Evolutionary conservation across 1,139 yeast species (phyloP).

Genomic region (Candida pseudoviswanathii): DNA sequence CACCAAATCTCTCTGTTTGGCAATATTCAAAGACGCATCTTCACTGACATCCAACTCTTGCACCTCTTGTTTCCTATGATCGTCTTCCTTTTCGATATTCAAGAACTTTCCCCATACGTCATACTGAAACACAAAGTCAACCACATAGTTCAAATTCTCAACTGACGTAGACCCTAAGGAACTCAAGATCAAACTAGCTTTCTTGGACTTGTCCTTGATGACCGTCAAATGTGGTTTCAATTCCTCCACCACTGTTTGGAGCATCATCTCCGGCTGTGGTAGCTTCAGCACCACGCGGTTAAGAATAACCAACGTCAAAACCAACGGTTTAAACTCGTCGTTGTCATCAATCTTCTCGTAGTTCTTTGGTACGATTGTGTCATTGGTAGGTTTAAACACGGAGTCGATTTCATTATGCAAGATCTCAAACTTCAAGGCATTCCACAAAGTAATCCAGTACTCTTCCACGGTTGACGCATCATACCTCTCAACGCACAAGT

Average conservation of each 20-base stretch:
- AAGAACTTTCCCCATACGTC: slow-evolving; percentile 44
- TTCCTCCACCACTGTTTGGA: slow-evolving; percentile 54
- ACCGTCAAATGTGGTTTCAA: slow-evolving; percentile 54
- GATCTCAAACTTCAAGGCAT: slow-evolving; percentile 83
- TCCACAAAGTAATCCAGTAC: slow-evolving; percentile 81
- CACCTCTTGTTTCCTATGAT: slow-evolving; percentile 22
- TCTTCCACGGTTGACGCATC: slow-evolving; percentile 47
- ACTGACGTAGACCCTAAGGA: slow-evolving; percentile 47
- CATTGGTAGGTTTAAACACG: slow-evolving; percentile 29
- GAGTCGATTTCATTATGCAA: slow-evolving; percentile 63
- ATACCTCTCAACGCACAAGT: slow-evolving; percentile 57
- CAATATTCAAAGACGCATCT: slow-evolving; percentile 43
- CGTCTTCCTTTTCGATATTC: slow-evolving; percentile 19
- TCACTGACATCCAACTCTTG: slow-evolving; percentile 23
- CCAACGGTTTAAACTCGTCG: slow-evolving; percentile 43
- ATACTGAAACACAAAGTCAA: slow-evolving; percentile 34
- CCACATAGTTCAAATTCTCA: slow-evolving; percentile 48
- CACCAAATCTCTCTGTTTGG: slow-evolving; percentile 62
- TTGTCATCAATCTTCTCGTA: slow-evolving; percentile 34
- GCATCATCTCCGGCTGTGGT: slow-evolving; percentile 29
- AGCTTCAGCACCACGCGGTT: slow-evolving; percentile 40
- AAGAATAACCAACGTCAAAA: slow-evolving; percentile 53
- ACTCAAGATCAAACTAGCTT: slow-evolving; percentile 61
- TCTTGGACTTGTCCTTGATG: slow-evolving; percentile 57
- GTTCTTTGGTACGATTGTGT: slow-evolving; percentile 32